Base-by-base conservation (phyloP, 768 basidiomycete genomes). In the Suillus ampliporus region DNA sequence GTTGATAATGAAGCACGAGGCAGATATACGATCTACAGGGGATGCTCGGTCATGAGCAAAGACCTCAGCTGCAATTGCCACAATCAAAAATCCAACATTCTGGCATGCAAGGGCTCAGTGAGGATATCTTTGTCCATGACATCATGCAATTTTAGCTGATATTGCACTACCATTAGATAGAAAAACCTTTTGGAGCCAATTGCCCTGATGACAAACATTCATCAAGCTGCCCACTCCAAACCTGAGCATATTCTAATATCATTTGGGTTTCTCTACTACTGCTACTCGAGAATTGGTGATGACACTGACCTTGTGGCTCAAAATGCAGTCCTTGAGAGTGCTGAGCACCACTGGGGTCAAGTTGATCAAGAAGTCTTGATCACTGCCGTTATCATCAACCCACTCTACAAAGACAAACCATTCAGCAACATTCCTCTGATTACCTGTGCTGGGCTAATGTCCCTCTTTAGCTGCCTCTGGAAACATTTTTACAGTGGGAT, bases 351-450 rank as follows among this genome's bases (percentile, higher is more conserved):
- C 7, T 78, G 77, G 77, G 26, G 46, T 23, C 69, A 71, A 47
- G 37, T 64, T 46, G 74, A 78, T 58, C 73, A 77, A 61, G 74
- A 74, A 40, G 59, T 71, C 2, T 76, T 74, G 52, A 71, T 78
- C 60, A 67, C 70, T 9, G 67, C 74, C 7, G 62, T 74, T 9
- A 69, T 78, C 47, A 46, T 73, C 11, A 73, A 77, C 62, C 74
- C 71, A 3, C 63, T 72, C 35, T 69, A 67, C 58, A 46, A 46
- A 23, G 21, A 21, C 21, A 21, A 21, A 23, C 21, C 44, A 23
- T 46, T 31, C 52, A 53, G 4, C 0, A 31, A 38, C 1, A 31
- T 53, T 17, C 52, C 52, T 17, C 34, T 57, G 14, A 57, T 37
- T 19, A 57, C 35, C 19, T 2, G 13, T 38, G 54, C 54, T 3